Evolutionary conservation across 768 basidiomycete species (phyloP).

Genomic region (Auriscalpium orientale): DNA sequence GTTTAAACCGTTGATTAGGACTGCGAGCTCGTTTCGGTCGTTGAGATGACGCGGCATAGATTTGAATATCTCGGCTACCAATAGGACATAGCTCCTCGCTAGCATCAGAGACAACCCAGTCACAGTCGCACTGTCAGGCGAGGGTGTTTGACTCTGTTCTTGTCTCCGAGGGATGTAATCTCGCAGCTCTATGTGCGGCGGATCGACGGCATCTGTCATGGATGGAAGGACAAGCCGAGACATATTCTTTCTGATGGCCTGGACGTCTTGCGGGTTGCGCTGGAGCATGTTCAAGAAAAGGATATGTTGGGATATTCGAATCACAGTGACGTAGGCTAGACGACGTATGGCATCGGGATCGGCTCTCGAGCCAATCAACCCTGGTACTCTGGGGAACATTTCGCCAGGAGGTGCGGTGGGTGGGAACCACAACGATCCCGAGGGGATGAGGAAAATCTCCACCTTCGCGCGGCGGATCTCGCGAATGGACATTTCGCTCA

Average conservation of each 20-base stretch:
- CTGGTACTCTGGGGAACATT: conserved; percentile 52
- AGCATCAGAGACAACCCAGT: conserved; percentile 50
- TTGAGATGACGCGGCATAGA: conserved; percentile 66
- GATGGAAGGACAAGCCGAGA: conserved; percentile 53
- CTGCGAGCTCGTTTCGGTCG: conserved; percentile 58
- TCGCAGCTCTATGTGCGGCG: conserved; percentile 3
- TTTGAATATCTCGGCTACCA: conserved; percentile 63
- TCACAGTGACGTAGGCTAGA: conserved; percentile 49
- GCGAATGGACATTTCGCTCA: conserved; percentile 63
- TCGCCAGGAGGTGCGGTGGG: conserved; percentile 43
- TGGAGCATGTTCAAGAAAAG: conserved; percentile 58
- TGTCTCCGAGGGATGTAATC: conserved; percentile 4
- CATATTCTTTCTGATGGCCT: conserved; percentile 58
- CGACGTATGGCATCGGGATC: conserved; percentile 25
- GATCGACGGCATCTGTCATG: conserved; percentile 13
- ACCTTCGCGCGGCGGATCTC: conserved; percentile 69
- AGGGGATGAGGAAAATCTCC: conserved; percentile 60
- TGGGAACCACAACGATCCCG: conserved; percentile 65
- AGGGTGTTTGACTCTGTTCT: conserved; percentile 8
- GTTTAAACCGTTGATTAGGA: conserved; percentile 65
- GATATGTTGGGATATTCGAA: conserved; percentile 66
- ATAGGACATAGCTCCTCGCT: conserved; percentile 59
- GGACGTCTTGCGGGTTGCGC: conserved; percentile 60
- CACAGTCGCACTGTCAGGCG: conserved; percentile 13
- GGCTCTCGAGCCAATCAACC: conserved; percentile 27